Evolutionary conservation across 495 filamentous ascomycete genomes (phyloP).

Genomic region (Penicillium herquei): DNA sequence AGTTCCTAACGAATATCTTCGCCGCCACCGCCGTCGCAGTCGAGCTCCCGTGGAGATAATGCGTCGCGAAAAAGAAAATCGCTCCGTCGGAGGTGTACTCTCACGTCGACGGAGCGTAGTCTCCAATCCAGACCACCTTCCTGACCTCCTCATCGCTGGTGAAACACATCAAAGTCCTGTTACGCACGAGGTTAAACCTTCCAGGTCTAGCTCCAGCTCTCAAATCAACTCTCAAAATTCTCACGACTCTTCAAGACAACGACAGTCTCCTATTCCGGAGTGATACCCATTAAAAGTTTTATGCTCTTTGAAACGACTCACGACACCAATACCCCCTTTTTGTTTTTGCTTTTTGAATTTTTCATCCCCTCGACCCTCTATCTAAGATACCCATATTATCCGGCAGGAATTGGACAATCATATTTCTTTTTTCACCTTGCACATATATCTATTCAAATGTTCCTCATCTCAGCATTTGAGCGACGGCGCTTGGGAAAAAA

Average conservation of each 20-base stretch:
- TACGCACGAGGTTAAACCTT: not conserved
- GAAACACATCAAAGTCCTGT: slow-evolving; percentile 13
- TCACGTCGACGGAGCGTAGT: slow-evolving; percentile 41
- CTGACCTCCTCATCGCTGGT: slow-evolving; percentile 24
- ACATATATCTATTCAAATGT: no score
- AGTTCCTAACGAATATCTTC: slow-evolving; percentile 45
- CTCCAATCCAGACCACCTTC: slow-evolving; percentile 28
- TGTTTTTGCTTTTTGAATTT: not conserved
- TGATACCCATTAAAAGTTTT: not conserved
- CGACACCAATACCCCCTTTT: not conserved
- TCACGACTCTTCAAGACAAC: not conserved
- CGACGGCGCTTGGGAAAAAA: not conserved
- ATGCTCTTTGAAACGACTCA: not conserved
- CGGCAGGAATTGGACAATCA: no score
- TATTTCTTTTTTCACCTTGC: no score
- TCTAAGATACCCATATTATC: no score
- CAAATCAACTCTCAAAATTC: slow-evolving; percentile 1
- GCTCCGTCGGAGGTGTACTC: slow-evolving; percentile 34
- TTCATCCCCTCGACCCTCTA: no score
- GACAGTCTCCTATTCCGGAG: not conserved
- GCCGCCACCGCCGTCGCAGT: slow-evolving; percentile 31
- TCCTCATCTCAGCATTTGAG: not conserved
- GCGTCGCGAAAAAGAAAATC: slow-evolving; percentile 36
- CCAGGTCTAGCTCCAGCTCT: slow-evolving; percentile 6
- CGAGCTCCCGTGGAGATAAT: slow-evolving; percentile 17